Percentiles rank a stretch among this genome's conserved stretches.
phyloP scores from a whole-genome alignment of 345 rosid species.

The Draba incana region DNA sequence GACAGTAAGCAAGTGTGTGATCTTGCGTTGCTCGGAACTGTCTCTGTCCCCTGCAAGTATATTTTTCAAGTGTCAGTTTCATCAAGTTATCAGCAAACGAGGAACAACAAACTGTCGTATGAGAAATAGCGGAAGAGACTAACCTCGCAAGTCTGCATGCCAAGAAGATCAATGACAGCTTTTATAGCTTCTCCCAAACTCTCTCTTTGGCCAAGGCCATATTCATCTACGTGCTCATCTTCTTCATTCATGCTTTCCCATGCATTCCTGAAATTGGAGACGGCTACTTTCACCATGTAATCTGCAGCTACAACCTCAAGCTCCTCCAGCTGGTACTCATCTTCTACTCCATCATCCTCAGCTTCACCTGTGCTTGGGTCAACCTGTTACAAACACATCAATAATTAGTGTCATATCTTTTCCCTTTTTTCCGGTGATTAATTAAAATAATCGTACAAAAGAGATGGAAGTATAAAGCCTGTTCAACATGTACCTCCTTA shows the following conservation, averaged over 20 bases:
- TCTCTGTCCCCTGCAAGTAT: slow-evolving; percentile 76
- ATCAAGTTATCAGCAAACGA: slow-evolving; percentile 4
- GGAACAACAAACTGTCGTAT: not conserved
- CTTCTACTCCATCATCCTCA: slow-evolving; percentile 97
- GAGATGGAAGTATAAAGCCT: slow-evolving; percentile 10
- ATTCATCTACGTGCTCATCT: slow-evolving; percentile 87
- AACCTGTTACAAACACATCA: slow-evolving; percentile 55
- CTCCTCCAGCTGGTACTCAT: slow-evolving; percentile 97
- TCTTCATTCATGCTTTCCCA: slow-evolving; percentile 91
- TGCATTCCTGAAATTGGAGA: slow-evolving; percentile 94
- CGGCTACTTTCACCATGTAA: slow-evolving; percentile 82
- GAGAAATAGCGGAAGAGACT: slow-evolving; percentile 24
- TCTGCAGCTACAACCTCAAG: slow-evolving; percentile 94
- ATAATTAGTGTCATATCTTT: not conserved
- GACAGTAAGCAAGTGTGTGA: slow-evolving; percentile 89
- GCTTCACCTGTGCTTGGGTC: slow-evolving; percentile 87
- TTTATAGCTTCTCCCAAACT: slow-evolving; percentile 80
- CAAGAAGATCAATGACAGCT: slow-evolving; percentile 91
- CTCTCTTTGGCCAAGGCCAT: slow-evolving; percentile 95
- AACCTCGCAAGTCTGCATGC: slow-evolving; percentile 99
- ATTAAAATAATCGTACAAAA: not conserved
- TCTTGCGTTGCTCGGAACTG: slow-evolving; percentile 81
- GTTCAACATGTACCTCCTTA: slow-evolving; percentile 67
- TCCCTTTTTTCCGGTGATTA: not conserved
- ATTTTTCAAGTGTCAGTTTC: slow-evolving; percentile 26